Conservation (phyloP, 192 early-diverging fungal species). For the Umbelopsis ramanniana region DNA sequence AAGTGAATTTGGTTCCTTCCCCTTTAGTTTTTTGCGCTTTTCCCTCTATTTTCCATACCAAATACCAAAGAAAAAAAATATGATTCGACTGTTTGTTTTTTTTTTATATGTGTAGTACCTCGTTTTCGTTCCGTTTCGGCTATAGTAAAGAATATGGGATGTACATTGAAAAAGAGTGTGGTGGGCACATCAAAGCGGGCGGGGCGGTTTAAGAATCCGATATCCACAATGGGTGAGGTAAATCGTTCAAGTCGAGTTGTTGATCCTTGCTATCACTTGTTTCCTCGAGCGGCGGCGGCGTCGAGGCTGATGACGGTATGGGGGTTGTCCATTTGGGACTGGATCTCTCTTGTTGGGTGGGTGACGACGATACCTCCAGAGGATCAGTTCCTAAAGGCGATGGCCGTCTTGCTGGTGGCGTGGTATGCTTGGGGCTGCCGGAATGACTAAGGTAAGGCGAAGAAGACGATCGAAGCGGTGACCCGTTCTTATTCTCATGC, state of each 20-base stretch:
- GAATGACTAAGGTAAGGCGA: not conserved
- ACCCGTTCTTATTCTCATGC: not conserved
- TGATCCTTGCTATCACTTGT: not conserved
- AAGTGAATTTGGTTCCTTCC: not conserved
- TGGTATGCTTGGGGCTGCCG: not conserved
- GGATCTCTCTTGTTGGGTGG: not conserved
- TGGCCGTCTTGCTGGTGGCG: not conserved
- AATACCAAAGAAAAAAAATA: too few relatives aligned
- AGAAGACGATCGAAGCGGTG: constrained; percentile 9
- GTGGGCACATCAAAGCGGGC: too few relatives aligned
- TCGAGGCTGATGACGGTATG: not conserved
- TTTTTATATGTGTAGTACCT: not conserved
- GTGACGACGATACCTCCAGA: not conserved
- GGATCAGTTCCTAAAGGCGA: not conserved
- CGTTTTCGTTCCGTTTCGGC: not conserved
- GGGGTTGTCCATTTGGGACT: not conserved
- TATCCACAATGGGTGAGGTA: constrained; percentile 17
- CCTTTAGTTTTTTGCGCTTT: too few relatives aligned
- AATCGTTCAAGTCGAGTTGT: constrained; percentile 13
- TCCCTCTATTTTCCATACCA: too few relatives aligned
- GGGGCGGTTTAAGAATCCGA: not conserved
- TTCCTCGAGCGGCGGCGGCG: not conserved
- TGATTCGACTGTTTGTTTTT: too few relatives aligned
- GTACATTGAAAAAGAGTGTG: not conserved
- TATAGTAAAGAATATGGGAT: constrained; percentile 11